Evolutionary conservation across 306 rosid genomes (phyloP), one percentile per base, ranked within the genome.

Genomic region (Oxytropis ochrocephala): DNA sequence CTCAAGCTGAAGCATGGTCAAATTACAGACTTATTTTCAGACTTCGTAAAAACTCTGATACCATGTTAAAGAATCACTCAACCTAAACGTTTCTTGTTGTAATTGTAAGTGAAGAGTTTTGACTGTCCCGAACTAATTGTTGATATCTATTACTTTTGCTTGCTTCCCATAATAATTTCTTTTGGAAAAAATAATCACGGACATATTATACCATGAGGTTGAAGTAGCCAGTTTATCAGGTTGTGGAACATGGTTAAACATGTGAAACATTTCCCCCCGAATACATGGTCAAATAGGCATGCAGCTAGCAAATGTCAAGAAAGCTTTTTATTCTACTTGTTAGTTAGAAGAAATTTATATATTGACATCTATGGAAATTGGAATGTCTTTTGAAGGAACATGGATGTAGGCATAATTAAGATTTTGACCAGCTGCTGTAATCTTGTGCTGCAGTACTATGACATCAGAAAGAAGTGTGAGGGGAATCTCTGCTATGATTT

Each of bases 401-500:
- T 43, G 10, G 17, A 19, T 55, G 4, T 42, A n/a, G 0, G 29
- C 39, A 49, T 56, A 35, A 67, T 68, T 38, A 80, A 57, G 81
- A 44, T 73, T 70, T 85, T 83, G 70, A 87, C 64, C 5, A 14
- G 69, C 43, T 9, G 27, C 27, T 65, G 5, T 81, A 42, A 46
- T 11, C 58, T 63, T 59, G n/a, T 43, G 10, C 8, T 81, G 87
- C 89, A 94, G 99, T 89, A 94, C 78, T 94, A 94, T 70, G 99
- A 94, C 85, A 83, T 94, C 78, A 80, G 99, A 67, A 89, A 88
- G 85, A 79, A 87, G 76, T 94, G 99, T 27, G 92, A 75, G 44
- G 97, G 97, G 68, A 80, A 72, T 67, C 95, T 94, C 64, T 94
- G 99, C 88, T 94, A 94, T 63, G 97, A 94, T 73, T 94, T 94